Evolutionary conservation across 2,329 filamentous ascomycete species (phyloP).

Genomic region (Didymella keratinophila): DNA sequence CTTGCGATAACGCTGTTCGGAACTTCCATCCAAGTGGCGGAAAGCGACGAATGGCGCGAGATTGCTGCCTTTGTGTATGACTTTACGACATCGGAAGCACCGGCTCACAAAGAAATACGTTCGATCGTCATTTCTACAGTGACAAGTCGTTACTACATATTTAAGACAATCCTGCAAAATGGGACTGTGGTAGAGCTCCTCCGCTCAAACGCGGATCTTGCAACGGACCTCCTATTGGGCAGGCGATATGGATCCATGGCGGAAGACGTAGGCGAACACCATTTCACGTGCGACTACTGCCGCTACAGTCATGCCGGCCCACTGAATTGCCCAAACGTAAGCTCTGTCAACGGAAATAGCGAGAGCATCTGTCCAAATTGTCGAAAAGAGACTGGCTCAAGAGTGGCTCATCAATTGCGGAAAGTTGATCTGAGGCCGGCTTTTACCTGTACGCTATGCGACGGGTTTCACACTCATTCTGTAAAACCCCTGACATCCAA

Average conservation of each 20-base stretch:
- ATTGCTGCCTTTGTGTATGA: conserved; percentile 31
- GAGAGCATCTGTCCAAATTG: not conserved
- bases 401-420: not conserved
- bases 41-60: conserved; percentile 27
- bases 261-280: conserved; percentile 12
- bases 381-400: not conserved
- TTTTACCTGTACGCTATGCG: conserved; percentile 1
- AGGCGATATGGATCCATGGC: conserved; percentile 14
- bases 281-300: conserved; percentile 18
- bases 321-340: not conserved
- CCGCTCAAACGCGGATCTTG: conserved; percentile 28
- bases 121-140: conserved; percentile 19
- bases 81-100: conserved; percentile 24
- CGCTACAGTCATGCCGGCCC: not conserved
- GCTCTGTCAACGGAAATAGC: not conserved
- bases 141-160: conserved; percentile 9
- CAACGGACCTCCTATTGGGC: conserved; percentile 28
- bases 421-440: not conserved
- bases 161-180: conserved; percentile 15
- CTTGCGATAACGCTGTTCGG: conserved; percentile 28
- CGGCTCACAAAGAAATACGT: conserved; percentile 24
- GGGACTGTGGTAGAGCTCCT: conserved; percentile 22
- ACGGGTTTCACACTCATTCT: conserved; percentile 3
- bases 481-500: not conserved
- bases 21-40: conserved; percentile 14